phyloP scores from a whole-genome alignment of 225 moss, liverwort and hornwort species.

The Physcomitrium patens region DNA sequence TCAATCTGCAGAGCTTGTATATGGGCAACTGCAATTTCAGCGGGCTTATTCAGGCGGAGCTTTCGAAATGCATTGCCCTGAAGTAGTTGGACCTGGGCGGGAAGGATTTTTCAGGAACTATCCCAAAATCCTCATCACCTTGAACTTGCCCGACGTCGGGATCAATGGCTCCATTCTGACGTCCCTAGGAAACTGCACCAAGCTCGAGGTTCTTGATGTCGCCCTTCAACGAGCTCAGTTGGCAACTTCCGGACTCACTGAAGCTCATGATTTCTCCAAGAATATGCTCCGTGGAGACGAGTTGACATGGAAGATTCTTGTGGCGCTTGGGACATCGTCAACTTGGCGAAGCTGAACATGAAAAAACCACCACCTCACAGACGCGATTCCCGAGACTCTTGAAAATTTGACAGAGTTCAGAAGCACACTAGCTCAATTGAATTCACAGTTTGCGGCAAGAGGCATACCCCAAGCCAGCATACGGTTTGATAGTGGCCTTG shows the following conservation, averaged over 20 bases:
- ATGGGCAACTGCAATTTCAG: constrained; percentile 36
- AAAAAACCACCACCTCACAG: too few relatives aligned
- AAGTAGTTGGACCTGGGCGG: constrained; percentile 53
- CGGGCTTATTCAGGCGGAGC: constrained; percentile 45
- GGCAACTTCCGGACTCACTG: constrained; percentile 40
- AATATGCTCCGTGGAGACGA: constrained; percentile 32
- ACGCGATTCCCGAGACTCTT: too few relatives aligned
- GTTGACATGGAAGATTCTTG: too few relatives aligned
- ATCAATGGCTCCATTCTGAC: constrained; percentile 39
- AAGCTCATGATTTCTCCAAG: constrained; percentile 20
- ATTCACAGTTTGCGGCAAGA: too few relatives aligned
- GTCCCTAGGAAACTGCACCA: constrained; percentile 52
- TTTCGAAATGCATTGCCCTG: constrained; percentile 44
- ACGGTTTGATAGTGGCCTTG: too few relatives aligned
- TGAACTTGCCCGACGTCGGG: constrained; percentile 28
- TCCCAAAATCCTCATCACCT: constrained; percentile 46
- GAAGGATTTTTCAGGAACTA: constrained; percentile 53
- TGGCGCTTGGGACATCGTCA: too few relatives aligned
- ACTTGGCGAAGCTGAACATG: too few relatives aligned
- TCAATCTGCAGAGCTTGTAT: constrained; percentile 49
- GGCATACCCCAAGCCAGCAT: too few relatives aligned
- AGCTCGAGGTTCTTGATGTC: constrained; percentile 47
- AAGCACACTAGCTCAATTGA: too few relatives aligned
- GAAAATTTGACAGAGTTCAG: too few relatives aligned
- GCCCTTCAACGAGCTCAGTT: constrained; percentile 54